A percentile compares a stretch with the other conserved stretches of the same genome.
Evolutionary conservation across 805 yeast genomes (phyloP).

Genomic region (Sugiyamaella smithiae): DNA sequence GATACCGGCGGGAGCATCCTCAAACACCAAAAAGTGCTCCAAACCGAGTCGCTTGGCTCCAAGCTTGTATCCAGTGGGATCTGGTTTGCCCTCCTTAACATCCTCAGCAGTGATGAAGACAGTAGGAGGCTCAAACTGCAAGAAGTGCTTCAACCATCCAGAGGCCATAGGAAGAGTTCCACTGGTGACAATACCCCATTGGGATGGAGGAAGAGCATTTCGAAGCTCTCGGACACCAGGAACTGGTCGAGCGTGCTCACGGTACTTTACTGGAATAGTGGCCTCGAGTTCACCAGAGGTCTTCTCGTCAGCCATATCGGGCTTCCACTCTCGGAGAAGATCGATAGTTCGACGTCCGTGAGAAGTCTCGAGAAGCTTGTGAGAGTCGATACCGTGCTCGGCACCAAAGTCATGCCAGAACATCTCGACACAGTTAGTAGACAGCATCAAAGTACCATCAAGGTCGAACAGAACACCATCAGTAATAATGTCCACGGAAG

Average conservation of each 20-base stretch:
- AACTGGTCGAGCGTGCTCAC: slow-evolving; percentile 69
- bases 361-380: slow-evolving; percentile 65
- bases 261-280: slow-evolving; percentile 67
- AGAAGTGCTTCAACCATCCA: slow-evolving; percentile 68
- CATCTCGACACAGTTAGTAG: slow-evolving; percentile 78
- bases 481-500: slow-evolving; percentile 28
- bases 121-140: slow-evolving; percentile 61
- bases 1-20: slow-evolving; percentile 88
- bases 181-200: slow-evolving; percentile 85
- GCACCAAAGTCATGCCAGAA: slow-evolving; percentile 76
- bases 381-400: slow-evolving; percentile 65
- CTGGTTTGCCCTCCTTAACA: slow-evolving; percentile 78
- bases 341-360: slow-evolving; percentile 87
- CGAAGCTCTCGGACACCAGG: slow-evolving; percentile 67
- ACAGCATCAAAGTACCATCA: slow-evolving; percentile 83
- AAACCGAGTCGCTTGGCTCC: slow-evolving; percentile 39
- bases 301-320: slow-evolving; percentile 65
- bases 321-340: slow-evolving; percentile 69
- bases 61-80: slow-evolving; percentile 72
- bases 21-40: slow-evolving; percentile 56
- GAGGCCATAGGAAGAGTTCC: slow-evolving; percentile 76
- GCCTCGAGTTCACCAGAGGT: slow-evolving; percentile 67
- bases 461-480: slow-evolving; percentile 70
- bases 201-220: slow-evolving; percentile 39
- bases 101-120: slow-evolving; percentile 80